A percentile compares a stretch with the other conserved stretches of the same genome.
Conservation (phyloP, 2,329 filamentous ascomycete genomes). For the Ophiostoma fasciatum region DNA sequence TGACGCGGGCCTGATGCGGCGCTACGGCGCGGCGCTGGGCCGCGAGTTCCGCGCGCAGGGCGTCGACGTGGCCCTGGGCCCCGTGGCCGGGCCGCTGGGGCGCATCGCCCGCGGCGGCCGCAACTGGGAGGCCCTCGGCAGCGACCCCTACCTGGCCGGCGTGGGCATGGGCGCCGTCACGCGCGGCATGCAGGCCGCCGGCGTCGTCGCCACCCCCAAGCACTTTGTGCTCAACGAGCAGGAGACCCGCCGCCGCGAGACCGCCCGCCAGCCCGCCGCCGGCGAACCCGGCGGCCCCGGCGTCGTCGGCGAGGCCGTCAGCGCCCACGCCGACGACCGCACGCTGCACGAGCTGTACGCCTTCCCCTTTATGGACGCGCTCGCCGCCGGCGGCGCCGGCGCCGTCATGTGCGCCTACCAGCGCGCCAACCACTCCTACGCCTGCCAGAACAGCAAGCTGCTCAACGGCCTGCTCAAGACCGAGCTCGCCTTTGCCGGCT, state of each 20-base stretch:
- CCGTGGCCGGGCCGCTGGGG: conserved; percentile 42
- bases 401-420: conserved; percentile 40
- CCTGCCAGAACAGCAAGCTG: conserved; percentile 49
- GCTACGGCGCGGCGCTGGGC: conserved; percentile 52
- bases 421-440: conserved; percentile 51
- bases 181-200: conserved; percentile 22
- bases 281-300: conserved; percentile 31
- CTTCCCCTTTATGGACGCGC: conserved; percentile 50
- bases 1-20: conserved; percentile 50
- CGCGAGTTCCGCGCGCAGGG: conserved; percentile 53
- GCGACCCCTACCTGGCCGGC: conserved; percentile 19
- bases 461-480: conserved; percentile 49
- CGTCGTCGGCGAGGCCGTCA: conserved; percentile 33
- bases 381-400: conserved; percentile 38
- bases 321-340: conserved; percentile 42
- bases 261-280: conserved; percentile 22
- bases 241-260: conserved; percentile 31
- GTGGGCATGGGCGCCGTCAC: conserved; percentile 16
- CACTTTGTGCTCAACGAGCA: conserved; percentile 48
- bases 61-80: conserved; percentile 54
- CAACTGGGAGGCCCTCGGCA: conserved; percentile 38
- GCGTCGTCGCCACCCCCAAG: conserved; percentile 65
- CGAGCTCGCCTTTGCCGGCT: conserved; percentile 52
- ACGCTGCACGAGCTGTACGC: conserved; percentile 48
- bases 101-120: conserved; percentile 47